These are phyloP conservation scores for Davidsoniella eucalypti DNA, from an alignment of 2,329 filamentous ascomycete species.

Conservation along the genomic window DNA sequence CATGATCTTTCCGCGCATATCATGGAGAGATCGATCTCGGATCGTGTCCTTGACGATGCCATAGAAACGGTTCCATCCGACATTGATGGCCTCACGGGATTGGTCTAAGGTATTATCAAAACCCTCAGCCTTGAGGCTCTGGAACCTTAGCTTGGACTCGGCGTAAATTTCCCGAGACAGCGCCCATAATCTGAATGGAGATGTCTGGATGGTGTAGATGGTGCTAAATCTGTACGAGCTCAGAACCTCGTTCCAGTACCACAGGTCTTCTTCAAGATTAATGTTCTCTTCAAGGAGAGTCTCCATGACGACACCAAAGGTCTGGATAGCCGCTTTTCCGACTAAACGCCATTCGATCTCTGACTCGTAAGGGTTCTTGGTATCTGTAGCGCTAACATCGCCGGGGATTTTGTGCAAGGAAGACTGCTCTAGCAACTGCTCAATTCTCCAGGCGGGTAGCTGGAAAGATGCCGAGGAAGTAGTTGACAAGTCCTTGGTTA, in stretches of 20 bases:
- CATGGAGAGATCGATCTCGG: slow-evolving; percentile 50
- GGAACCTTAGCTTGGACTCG: slow-evolving; percentile 36
- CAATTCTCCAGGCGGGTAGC: slow-evolving; percentile 43
- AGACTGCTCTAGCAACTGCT: slow-evolving; percentile 43
- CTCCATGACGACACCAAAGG: slow-evolving; percentile 65
- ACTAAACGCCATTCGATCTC: slow-evolving; percentile 84
- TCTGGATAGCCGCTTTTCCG: slow-evolving; percentile 82
- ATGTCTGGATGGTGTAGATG: slow-evolving; percentile 74
- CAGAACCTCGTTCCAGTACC: slow-evolving; percentile 89
- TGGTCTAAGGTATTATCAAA: slow-evolving; percentile 3
- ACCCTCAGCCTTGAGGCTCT: slow-evolving; percentile 16
- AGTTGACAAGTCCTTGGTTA: slow-evolving; percentile 56
- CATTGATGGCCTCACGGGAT: slow-evolving; percentile 13
- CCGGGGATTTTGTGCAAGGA: slow-evolving; percentile 31
- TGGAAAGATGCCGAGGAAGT: slow-evolving; percentile 47
- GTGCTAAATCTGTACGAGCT: slow-evolving; percentile 62
- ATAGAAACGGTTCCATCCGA: slow-evolving; percentile 58
- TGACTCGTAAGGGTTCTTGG: slow-evolving; percentile 42
- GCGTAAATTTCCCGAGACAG: slow-evolving; percentile 55
- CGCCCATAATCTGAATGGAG: slow-evolving; percentile 56
- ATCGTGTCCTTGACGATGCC: slow-evolving; percentile 61
- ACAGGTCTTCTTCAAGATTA: slow-evolving; percentile 69
- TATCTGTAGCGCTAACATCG: slow-evolving; percentile 3
- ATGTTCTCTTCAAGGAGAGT: slow-evolving; percentile 69
- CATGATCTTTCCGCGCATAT: slow-evolving; percentile 55